phyloP scores from a whole-genome alignment of 495 filamentous ascomycete species.

The Hypoxylon lienhwacheense region DNA sequence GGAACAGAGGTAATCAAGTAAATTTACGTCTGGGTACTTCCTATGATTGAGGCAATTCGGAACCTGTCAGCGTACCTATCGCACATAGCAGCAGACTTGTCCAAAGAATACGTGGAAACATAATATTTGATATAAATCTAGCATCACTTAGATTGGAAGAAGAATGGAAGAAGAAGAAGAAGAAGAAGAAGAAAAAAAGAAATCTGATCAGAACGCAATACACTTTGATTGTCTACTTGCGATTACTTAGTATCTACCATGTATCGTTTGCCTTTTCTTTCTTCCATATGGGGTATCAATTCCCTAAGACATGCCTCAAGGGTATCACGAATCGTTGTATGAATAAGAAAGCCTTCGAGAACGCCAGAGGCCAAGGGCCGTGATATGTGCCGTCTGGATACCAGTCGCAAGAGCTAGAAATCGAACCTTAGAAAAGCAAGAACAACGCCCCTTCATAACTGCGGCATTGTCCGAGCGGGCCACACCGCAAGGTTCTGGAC shows the following conservation, averaged over 20 bases:
- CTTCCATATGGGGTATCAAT: slow-evolving; percentile 27
- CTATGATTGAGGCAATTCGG: too few species aligned
- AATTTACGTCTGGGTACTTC: too few species aligned
- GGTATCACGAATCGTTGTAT: slow-evolving; percentile 30
- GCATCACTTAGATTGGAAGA: too few species aligned
- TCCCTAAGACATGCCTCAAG: slow-evolving; percentile 14
- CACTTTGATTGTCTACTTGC: not conserved
- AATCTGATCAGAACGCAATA: too few species aligned
- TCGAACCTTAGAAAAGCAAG: slow-evolving; percentile 6
- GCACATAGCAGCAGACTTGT: too few species aligned
- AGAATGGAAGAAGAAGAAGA: too few species aligned
- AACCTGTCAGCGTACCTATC: too few species aligned
- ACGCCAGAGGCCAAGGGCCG: slow-evolving; percentile 24
- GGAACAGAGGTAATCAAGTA: too few species aligned
- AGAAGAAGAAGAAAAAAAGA: too few species aligned
- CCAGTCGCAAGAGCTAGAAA: slow-evolving; percentile 10
- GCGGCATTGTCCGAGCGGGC: slow-evolving; percentile 20
- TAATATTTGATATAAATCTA: too few species aligned
- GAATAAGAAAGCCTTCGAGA: slow-evolving; percentile 25
- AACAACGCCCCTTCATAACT: slow-evolving; percentile 11
- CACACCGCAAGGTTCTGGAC: slow-evolving; percentile 15
- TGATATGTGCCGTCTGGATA: slow-evolving; percentile 18
- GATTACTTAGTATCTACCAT: not conserved
- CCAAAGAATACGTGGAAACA: too few species aligned
- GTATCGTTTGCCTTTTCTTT: slow-evolving; percentile 16